Evolutionary conservation across 192 early-diverging fungal species (phyloP).

Genomic region (Coemansia brasiliensis): DNA sequence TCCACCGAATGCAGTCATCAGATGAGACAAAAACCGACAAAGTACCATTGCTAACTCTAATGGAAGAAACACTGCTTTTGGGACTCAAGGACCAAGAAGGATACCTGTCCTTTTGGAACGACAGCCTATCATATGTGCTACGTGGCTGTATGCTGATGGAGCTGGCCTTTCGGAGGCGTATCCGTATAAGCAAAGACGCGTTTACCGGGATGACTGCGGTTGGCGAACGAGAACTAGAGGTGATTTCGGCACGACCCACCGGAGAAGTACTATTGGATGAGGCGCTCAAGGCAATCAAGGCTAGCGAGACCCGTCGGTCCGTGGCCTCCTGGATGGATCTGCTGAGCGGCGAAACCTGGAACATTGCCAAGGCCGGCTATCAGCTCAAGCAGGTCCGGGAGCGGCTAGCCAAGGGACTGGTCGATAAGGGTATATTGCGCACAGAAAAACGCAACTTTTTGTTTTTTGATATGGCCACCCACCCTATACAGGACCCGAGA

Average conservation of each 20-base stretch:
- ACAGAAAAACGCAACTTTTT: constrained; percentile 96
- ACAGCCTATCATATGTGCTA: constrained; percentile 95
- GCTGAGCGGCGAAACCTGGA: constrained; percentile 99
- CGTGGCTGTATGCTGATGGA: constrained; percentile 96
- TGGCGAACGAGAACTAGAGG: constrained; percentile 82
- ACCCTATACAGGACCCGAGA: constrained; percentile 85
- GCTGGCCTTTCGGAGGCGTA: constrained; percentile 86
- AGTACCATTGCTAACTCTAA: constrained; percentile 79
- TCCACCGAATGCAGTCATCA: not conserved
- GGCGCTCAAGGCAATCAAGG: constrained; percentile 85
- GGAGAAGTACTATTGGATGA: constrained; percentile 97
- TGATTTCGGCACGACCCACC: constrained; percentile 77
- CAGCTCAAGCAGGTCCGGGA: constrained; percentile 98
- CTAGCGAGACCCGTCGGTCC: constrained; percentile 72
- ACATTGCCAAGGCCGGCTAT: constrained; percentile 93
- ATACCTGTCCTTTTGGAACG: constrained; percentile 98
- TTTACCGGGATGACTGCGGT: constrained; percentile 63
- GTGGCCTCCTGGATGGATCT: constrained; percentile 96
- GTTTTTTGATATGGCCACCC: constrained; percentile 97
- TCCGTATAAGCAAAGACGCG: constrained; percentile 84
- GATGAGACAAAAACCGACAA: constrained; percentile 41
- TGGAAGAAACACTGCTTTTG: constrained; percentile 93
- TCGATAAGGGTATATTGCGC: constrained; percentile 96
- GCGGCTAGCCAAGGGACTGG: constrained; percentile 91
- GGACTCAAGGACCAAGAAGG: constrained; percentile 94